Percentiles rank a stretch among this genome's conserved stretches.
These are phyloP conservation scores for Galerina sulciceps DNA, from an alignment of 768 basidiomycete genomes.

Conservation along the genomic window DNA sequence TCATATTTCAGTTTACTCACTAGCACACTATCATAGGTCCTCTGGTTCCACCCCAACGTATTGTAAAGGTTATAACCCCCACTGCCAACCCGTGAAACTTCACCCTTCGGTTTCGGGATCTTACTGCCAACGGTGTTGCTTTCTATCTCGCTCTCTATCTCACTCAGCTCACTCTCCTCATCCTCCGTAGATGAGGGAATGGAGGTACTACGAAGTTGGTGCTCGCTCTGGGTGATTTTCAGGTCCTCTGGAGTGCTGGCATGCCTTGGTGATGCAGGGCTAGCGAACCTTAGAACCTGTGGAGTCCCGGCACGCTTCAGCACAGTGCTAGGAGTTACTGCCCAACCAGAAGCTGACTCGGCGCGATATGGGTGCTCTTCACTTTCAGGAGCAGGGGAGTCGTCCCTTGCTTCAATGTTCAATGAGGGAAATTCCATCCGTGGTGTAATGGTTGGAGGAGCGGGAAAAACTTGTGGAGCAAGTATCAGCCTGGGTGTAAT, in stretches of 20 bases:
- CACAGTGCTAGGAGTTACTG: background rate
- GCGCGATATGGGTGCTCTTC: background rate
- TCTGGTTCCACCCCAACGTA: conserved; percentile 2
- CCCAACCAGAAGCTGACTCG: background rate
- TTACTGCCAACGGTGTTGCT: background rate
- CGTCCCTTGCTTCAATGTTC: background rate
- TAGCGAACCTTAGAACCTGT: too few relatives aligned
- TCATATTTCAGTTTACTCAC: background rate
- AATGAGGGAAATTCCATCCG: conserved; percentile 1
- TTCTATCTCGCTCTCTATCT: background rate
- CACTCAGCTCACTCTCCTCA: background rate
- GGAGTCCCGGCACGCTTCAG: too few relatives aligned
- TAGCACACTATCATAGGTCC: background rate
- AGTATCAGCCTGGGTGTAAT: too few relatives aligned
- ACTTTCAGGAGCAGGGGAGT: background rate
- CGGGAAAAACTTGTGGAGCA: too few relatives aligned
- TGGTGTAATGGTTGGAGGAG: too few relatives aligned
- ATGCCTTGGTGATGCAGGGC: background rate
- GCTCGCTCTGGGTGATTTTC: background rate
- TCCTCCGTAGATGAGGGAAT: background rate
- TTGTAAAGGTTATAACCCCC: background rate
- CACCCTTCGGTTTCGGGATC: conserved; percentile 1
- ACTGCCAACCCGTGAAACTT: background rate
- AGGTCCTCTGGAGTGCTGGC: background rate
- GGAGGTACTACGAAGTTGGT: too few relatives aligned